Percentiles rank a stretch among this genome's conserved stretches.
Conservation (phyloP, 169 alveolate genomes). For the Eimeria necatrix region DNA sequence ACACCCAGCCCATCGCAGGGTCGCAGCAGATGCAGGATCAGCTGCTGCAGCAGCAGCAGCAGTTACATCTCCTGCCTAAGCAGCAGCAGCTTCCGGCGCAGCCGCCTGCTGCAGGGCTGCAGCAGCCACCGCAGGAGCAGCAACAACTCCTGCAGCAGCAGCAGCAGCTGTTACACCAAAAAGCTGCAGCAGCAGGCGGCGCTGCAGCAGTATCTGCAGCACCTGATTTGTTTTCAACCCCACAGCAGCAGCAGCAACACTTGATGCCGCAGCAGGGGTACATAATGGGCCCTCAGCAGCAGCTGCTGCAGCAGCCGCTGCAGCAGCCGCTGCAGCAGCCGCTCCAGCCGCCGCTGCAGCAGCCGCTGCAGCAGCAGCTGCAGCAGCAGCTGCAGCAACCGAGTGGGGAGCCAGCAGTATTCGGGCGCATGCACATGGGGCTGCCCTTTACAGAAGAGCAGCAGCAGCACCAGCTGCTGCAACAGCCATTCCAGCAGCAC, state of each 20-base stretch:
- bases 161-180: neutral
- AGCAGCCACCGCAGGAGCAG: too few species aligned
- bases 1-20: neutral
- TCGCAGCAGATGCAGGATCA: neutral
- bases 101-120: neutral
- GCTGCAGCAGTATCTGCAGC: neutral
- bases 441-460: neutral
- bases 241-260: neutral
- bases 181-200: slow-evolving; percentile 34
- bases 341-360: neutral
- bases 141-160: too few species aligned
- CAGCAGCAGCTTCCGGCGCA: slow-evolving; percentile 23
- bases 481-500: slow-evolving; percentile 18
- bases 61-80: neutral
- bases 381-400: slow-evolving; percentile 26
- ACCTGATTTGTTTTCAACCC: too few species aligned
- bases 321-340: neutral
- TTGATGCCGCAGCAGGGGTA: slow-evolving; percentile 12
- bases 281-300: slow-evolving; percentile 8
- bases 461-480: slow-evolving; percentile 28
- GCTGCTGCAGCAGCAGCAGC: slow-evolving; percentile 42
- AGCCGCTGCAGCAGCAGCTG: neutral
- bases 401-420: neutral
- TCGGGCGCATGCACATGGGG: slow-evolving; percentile 3
- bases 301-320: slow-evolving; percentile 28